Conservation (phyloP, 352 stramenopile species). For the Phytophthora ramorum region DNA sequence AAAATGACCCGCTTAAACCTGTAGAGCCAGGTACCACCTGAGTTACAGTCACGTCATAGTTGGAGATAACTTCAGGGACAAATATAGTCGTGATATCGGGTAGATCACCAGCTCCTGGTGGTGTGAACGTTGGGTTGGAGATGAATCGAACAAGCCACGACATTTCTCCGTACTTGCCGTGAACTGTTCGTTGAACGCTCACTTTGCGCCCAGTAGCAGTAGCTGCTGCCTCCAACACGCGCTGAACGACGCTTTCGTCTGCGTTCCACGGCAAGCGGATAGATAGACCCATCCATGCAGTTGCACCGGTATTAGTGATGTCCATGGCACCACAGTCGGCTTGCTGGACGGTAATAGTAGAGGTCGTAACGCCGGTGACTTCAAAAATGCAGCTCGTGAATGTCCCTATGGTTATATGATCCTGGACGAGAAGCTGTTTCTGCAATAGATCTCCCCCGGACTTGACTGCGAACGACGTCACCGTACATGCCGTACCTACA, state of each 20-base stretch:
- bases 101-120: constrained; percentile 93
- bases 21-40: constrained; percentile 89
- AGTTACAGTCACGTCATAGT: constrained; percentile 71
- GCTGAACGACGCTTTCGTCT: constrained; percentile 50
- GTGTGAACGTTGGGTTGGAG: constrained; percentile 89
- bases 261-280: constrained; percentile 78
- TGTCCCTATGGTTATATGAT: constrained; percentile 63
- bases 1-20: constrained; percentile 91
- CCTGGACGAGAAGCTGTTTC: constrained; percentile 41
- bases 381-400: constrained; percentile 67
- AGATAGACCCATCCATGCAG: constrained; percentile 20
- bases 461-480: constrained; percentile 18
- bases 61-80: constrained; percentile 19
- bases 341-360: constrained; percentile 41
- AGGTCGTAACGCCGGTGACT: constrained; percentile 22
- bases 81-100: constrained; percentile 61
- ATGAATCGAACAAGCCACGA: constrained; percentile 96
- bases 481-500: constrained; percentile 4
- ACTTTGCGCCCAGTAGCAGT: constrained; percentile 76
- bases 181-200: constrained; percentile 86
- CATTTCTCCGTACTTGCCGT: constrained; percentile 95
- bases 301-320: constrained; percentile 24
- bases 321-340: constrained; percentile 27
- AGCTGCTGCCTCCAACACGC: constrained; percentile 62
- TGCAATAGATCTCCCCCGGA: constrained; percentile 38